These are phyloP conservation scores for Chaetoceros muelleri DNA, from an alignment of 108 stramenopile species.

Conservation along the genomic window DNA sequence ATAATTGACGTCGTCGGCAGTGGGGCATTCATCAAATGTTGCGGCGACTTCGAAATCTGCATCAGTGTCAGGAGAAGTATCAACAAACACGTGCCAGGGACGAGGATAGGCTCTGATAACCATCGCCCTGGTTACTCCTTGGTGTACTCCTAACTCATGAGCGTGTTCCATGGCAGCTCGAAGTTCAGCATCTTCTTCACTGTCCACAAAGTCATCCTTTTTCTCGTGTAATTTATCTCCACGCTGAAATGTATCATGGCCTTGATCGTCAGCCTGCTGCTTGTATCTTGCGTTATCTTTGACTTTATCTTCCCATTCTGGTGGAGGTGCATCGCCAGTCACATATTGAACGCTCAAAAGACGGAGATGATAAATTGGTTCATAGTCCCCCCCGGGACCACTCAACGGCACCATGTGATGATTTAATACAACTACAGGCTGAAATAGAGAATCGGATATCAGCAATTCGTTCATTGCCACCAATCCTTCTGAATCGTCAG, in stretches of 20 bases:
- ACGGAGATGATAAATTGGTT: slow-evolving; percentile 74
- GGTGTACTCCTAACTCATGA: slow-evolving; percentile 57
- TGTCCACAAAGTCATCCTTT: slow-evolving; percentile 10
- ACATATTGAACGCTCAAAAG: slow-evolving; percentile 77
- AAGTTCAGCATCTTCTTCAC: slow-evolving; percentile 47
- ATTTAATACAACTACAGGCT: slow-evolving; percentile 75
- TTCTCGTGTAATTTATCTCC: slow-evolving; percentile 6
- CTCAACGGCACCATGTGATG: slow-evolving; percentile 77
- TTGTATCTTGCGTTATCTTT: slow-evolving; percentile 7
- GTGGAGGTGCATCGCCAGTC: slow-evolving; percentile 32
- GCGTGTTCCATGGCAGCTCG: slow-evolving; percentile 79
- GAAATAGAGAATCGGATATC: slow-evolving; percentile 32
- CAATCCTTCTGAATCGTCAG: slow-evolving; percentile 69
- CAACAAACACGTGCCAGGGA: slow-evolving; percentile 89
- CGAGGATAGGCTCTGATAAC: slow-evolving; percentile 83
- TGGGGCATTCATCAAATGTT: slow-evolving; percentile 76
- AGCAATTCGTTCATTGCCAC: slow-evolving; percentile 58
- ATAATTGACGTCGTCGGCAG: slow-evolving; percentile 66
- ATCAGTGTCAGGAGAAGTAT: slow-evolving; percentile 72
- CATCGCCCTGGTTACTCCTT: slow-evolving; percentile 80
- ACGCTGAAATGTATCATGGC: slow-evolving; percentile 2
- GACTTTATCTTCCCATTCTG: neutral
- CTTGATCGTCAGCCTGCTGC: slow-evolving; percentile 7
- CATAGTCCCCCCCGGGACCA: slow-evolving; percentile 44
- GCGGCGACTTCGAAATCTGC: slow-evolving; percentile 84